Conservation (phyloP, 768 basidiomycete genomes). For the Rossbeevera mucosa region DNA sequence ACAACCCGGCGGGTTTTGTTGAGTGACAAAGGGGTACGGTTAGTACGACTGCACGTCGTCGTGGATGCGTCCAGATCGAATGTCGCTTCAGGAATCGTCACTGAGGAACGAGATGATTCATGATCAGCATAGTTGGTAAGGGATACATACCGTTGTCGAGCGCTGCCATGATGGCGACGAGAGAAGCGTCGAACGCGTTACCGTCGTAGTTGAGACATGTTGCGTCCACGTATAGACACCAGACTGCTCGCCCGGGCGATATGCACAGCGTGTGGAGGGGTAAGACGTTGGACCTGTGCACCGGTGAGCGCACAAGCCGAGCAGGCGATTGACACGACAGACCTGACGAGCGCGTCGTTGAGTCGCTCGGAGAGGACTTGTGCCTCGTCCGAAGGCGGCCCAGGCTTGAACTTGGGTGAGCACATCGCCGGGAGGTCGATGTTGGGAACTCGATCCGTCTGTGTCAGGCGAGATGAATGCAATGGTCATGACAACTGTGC, state of each 20-base stretch:
- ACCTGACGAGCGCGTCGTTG: constrained; percentile 74
- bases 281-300: constrained; percentile 58
- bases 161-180: constrained; percentile 85
- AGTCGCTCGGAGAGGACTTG: constrained; percentile 85
- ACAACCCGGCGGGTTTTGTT: constrained; percentile 16
- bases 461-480: not conserved
- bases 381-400: constrained; percentile 91
- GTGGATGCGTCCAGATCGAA: constrained; percentile 64
- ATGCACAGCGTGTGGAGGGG: constrained; percentile 73
- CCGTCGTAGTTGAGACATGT: constrained; percentile 98
- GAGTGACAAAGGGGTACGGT: constrained; percentile 44
- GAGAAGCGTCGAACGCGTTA: constrained; percentile 86
- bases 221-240: constrained; percentile 93
- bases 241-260: constrained; percentile 71
- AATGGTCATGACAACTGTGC: not conserved
- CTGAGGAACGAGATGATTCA: constrained; percentile 33
- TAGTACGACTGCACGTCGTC: constrained; percentile 57
- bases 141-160: constrained; percentile 69
- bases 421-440: constrained; percentile 91
- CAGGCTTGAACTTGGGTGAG: constrained; percentile 90
- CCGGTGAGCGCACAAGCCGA: not conserved
- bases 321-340: constrained; percentile 16
- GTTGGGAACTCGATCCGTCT: constrained; percentile 68
- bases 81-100: constrained; percentile 63
- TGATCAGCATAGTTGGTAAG: not conserved